These are phyloP conservation scores for Isabelozyma rhagii DNA, from an alignment of 805 yeast species.

Conservation along the genomic window DNA sequence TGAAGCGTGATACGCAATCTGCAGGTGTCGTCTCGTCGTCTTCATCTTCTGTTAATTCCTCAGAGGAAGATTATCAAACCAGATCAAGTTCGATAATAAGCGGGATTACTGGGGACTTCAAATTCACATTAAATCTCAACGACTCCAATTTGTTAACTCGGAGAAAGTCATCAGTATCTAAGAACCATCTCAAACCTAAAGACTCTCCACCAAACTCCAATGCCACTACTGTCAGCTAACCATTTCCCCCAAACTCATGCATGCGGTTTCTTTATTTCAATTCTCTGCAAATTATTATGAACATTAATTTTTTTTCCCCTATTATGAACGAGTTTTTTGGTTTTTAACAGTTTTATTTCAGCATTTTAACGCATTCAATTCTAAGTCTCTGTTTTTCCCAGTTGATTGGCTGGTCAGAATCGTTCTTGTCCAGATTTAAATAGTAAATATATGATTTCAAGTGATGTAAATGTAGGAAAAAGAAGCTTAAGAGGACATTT, in stretches of 20 bases:
- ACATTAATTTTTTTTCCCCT: background rate
- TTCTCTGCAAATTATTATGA: background rate
- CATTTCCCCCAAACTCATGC: background rate
- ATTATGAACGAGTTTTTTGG: no score
- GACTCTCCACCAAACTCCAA: background rate
- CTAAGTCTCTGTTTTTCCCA: background rate
- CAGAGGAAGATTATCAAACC: slow-evolving; percentile 28
- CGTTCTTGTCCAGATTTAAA: background rate
- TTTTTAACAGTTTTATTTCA: background rate
- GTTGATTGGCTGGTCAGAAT: background rate
- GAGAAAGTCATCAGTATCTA: slow-evolving; percentile 35
- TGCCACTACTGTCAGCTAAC: background rate
- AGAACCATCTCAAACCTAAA: background rate
- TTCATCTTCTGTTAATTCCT: slow-evolving; percentile 15
- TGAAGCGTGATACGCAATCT: slow-evolving; percentile 15
- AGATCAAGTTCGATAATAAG: slow-evolving; percentile 38
- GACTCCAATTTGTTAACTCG: slow-evolving; percentile 64
- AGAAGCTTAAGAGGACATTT: no score
- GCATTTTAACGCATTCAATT: background rate
- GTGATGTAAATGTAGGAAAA: no score
- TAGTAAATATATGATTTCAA: no score
- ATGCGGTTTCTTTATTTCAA: background rate
- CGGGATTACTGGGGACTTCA: slow-evolving; percentile 37
- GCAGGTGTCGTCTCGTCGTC: slow-evolving; percentile 15
- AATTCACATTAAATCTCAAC: slow-evolving; percentile 59